Base-by-base conservation (phyloP, 305 asterid species). In the Fraxinus floribunda region DNA sequence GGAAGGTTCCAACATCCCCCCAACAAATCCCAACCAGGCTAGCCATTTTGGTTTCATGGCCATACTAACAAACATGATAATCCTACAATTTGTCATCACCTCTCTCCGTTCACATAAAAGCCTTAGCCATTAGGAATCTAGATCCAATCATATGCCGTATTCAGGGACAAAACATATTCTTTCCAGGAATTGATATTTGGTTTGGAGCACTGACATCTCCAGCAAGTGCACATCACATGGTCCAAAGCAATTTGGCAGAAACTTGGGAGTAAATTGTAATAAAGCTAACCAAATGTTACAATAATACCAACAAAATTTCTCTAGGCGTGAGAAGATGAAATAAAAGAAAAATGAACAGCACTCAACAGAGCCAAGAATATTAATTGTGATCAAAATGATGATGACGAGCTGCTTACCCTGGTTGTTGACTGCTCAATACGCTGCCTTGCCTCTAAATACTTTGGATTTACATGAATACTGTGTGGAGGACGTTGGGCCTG, bases 401-500 rank as follows among this genome's bases (percentile, higher is more conserved):
- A 70, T 55, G 66, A 38, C 10, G 41, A 26, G 38, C 35, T 49
- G 80, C 92, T 89, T 89, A 95, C 99, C 90, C 89, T 92, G 75
- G 90, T 85, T 72, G 90, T 85, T 72, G 95, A 86, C 86, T 90
- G 97, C 82, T 83, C 90, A 68, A 91, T 78, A 55, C 91, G 91
- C 89, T 94, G 97, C 84, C 97, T 89, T 77, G 97, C 97, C 89
- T 94, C 99, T 86, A 96, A 90, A 87, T 96, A 94, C 86, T 96
- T 94, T 60, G 98, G 99, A 86, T 96, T 96, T 71, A 96, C 97
- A 82, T 96, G 98, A 89, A 96, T 96, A 87, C 99, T 88, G 84
- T 89, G 93, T 36, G 92, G 93, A 81, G 97, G 95, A 75, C 93
- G 98, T 78, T 92, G 91, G 71, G 90, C 87, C 82, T 94, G 93